Conservation (phyloP, 2,329 filamentous ascomycete genomes). For the Fusarium hainanense region DNA sequence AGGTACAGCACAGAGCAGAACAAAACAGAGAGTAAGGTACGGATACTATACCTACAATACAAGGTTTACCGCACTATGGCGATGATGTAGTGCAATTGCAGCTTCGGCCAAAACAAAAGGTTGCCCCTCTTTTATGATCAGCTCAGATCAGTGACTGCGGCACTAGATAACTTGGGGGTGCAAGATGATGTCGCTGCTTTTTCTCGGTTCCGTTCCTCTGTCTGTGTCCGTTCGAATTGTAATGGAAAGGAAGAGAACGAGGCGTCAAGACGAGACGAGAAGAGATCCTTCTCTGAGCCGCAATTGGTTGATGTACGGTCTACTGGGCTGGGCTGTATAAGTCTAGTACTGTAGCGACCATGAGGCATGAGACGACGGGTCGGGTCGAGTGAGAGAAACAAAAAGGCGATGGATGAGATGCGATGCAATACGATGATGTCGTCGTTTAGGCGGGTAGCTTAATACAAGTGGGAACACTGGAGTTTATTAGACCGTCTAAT, state of each 20-base stretch:
- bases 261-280: conserved; percentile 10
- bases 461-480: conserved; percentile 6
- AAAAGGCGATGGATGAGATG: conserved; percentile 17
- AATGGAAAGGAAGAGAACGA: conserved; percentile 6
- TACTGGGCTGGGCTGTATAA: conserved; percentile 19
- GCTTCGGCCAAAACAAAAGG: conserved; percentile 30
- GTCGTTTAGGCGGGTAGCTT: conserved; percentile 1
- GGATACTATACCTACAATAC: conserved; percentile 10
- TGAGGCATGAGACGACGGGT: conserved; percentile 14
- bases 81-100: conserved; percentile 39
- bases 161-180: conserved; percentile 8
- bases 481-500: not conserved
- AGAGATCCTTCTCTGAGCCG: conserved; percentile 9
- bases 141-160: conserved; percentile 35
- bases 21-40: not conserved
- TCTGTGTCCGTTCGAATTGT: conserved; percentile 15
- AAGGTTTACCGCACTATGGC: conserved; percentile 35
- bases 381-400: conserved; percentile 13
- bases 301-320: conserved; percentile 34
- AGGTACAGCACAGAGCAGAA: not conserved
- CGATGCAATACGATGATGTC: conserved; percentile 31
- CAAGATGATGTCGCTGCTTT: conserved; percentile 12
- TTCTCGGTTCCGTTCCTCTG: conserved; percentile 18
- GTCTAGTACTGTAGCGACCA: not conserved
- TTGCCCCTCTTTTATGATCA: conserved; percentile 40